Evolutionary conservation across 2,329 filamentous ascomycete genomes (phyloP).

Genomic region (Byssothecium circinans): DNA sequence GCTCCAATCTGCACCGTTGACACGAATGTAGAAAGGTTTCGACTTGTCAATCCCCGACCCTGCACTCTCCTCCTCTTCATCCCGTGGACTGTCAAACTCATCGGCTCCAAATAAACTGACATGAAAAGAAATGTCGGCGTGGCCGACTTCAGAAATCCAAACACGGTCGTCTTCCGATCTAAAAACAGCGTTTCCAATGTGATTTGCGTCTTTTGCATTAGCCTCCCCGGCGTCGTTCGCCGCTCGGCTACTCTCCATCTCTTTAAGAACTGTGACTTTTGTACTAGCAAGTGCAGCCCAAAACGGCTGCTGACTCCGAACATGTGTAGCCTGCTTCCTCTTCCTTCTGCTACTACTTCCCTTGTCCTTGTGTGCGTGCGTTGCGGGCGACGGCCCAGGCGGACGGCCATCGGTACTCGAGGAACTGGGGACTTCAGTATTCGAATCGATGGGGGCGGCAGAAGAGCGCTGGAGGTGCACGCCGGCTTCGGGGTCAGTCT

Average conservation of each 20-base stretch:
- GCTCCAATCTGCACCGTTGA: slow-evolving; percentile 80
- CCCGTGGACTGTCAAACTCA: slow-evolving; percentile 43
- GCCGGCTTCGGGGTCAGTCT: slow-evolving; percentile 63
- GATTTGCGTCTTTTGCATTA: slow-evolving; percentile 75
- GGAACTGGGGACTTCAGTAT: slow-evolving; percentile 53
- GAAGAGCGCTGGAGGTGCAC: slow-evolving; percentile 37
- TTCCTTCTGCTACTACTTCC: slow-evolving; percentile 76
- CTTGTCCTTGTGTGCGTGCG: slow-evolving; percentile 59
- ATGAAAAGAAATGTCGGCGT: slow-evolving; percentile 76
- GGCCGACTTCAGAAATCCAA: slow-evolving; percentile 79
- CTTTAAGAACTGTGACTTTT: slow-evolving; percentile 94
- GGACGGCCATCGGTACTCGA: slow-evolving; percentile 53
- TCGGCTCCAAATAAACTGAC: slow-evolving; percentile 64
- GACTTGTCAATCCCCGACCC: slow-evolving; percentile 62
- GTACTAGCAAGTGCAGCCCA: slow-evolving; percentile 95
- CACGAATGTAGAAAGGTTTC: slow-evolving; percentile 76
- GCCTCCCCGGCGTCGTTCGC: slow-evolving; percentile 72
- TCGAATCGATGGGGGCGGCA: slow-evolving; percentile 44
- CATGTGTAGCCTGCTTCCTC: slow-evolving; percentile 87
- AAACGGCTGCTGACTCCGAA: slow-evolving; percentile 85
- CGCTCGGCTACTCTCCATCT: slow-evolving; percentile 71
- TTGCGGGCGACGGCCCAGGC: slow-evolving; percentile 54
- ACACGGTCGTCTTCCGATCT: slow-evolving; percentile 70
- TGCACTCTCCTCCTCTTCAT: slow-evolving; percentile 41
- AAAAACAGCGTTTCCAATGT: slow-evolving; percentile 74